phyloP scores from a whole-genome alignment of 2,329 filamentous ascomycete species.

The Fusarium goolgardi region DNA sequence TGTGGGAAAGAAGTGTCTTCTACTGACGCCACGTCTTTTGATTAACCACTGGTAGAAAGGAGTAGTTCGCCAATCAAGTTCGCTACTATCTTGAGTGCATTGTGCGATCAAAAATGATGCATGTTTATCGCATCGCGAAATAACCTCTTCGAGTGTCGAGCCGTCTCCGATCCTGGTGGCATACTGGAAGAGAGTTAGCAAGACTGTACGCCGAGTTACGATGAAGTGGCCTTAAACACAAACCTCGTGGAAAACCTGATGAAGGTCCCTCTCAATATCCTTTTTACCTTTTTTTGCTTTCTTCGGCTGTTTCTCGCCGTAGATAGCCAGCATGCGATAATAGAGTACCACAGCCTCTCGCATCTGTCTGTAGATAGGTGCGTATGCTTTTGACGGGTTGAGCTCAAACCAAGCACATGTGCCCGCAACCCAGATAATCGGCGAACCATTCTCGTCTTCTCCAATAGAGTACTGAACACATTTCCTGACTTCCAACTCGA shows the following conservation, averaged over 20 bases:
- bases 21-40: conserved; percentile 55
- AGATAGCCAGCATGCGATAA: conserved; percentile 70
- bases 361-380: conserved; percentile 67
- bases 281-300: conserved; percentile 47
- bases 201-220: not conserved
- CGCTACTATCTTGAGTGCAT: conserved; percentile 54
- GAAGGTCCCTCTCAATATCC: conserved; percentile 48
- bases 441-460: conserved; percentile 59
- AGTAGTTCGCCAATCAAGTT: conserved; percentile 58
- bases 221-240: not conserved
- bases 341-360: conserved; percentile 72
- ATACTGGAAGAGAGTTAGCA: conserved; percentile 54
- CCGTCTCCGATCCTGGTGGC: conserved; percentile 65
- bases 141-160: conserved; percentile 61
- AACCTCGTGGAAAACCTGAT: conserved; percentile 51
- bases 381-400: conserved; percentile 68
- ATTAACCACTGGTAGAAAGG: conserved; percentile 63
- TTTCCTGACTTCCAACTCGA: conserved; percentile 65
- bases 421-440: conserved; percentile 71
- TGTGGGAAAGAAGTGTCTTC: not conserved
- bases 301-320: conserved; percentile 53
- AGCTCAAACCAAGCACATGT: conserved; percentile 76
- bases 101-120: conserved; percentile 65
- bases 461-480: conserved; percentile 65
- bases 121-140: conserved; percentile 60